phyloP scores from a whole-genome alignment of 495 filamentous ascomycete genomes.

The Chaetomium tenue region DNA sequence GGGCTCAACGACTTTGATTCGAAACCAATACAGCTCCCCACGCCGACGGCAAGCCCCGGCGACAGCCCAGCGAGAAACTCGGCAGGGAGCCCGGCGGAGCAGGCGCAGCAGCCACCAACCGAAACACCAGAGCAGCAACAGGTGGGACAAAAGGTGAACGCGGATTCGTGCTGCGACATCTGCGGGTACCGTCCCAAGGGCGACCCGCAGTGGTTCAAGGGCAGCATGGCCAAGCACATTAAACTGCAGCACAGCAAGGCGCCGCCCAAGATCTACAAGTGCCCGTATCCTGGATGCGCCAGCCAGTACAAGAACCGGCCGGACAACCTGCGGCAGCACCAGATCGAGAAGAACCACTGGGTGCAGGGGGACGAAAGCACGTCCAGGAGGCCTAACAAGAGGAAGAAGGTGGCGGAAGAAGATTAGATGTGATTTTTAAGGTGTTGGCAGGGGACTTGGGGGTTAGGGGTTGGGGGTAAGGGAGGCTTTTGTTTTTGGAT shows the following conservation, averaged over 20 bases:
- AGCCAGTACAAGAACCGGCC: conserved; percentile 52
- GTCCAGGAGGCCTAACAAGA: conserved; percentile 42
- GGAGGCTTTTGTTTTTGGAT: not conserved
- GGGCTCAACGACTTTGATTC: not conserved
- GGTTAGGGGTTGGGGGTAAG: not conserved
- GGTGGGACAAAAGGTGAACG: conserved; percentile 36
- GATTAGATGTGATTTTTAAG: conserved; percentile 12
- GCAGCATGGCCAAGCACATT: conserved; percentile 54
- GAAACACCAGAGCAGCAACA: conserved; percentile 17
- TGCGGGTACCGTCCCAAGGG: conserved; percentile 53
- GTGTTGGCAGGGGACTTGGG: not conserved
- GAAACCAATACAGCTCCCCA: conserved; percentile 13
- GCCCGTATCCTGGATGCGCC: conserved; percentile 47
- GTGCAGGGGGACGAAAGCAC: conserved; percentile 38
- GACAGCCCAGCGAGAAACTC: conserved; percentile 11
- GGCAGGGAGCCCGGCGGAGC: conserved; percentile 12
- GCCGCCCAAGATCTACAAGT: conserved; percentile 48
- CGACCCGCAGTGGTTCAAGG: conserved; percentile 53
- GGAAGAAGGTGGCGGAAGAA: conserved; percentile 39
- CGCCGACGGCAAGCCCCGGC: conserved; percentile 13
- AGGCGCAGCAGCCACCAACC: conserved; percentile 14
- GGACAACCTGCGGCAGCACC: conserved; percentile 51
- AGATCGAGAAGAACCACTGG: conserved; percentile 51
- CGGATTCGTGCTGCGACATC: conserved; percentile 44
- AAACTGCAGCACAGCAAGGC: conserved; percentile 48